Conservation (phyloP, 192 early-diverging fungal genomes). For the Jimgerdemannia flammicorona region DNA sequence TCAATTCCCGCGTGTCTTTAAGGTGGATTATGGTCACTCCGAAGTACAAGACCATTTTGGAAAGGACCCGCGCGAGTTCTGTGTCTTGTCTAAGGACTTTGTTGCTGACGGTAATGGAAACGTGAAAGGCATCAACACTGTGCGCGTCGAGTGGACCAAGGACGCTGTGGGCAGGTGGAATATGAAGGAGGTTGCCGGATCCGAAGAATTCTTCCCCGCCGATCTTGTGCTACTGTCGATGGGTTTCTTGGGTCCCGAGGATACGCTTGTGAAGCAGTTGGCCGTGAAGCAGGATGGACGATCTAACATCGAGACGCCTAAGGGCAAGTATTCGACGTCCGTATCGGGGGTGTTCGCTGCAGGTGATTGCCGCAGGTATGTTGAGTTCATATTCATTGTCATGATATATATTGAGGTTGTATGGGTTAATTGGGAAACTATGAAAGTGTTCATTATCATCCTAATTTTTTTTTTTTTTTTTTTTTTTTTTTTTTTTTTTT, state of each 20-base stretch:
- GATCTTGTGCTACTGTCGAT: slow-evolving; percentile 94
- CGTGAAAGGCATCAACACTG: slow-evolving; percentile 88
- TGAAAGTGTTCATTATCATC: too few species aligned
- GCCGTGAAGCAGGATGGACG: slow-evolving; percentile 71
- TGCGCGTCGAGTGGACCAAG: slow-evolving; percentile 96
- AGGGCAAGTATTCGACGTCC: slow-evolving; percentile 73
- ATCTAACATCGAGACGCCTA: slow-evolving; percentile 78
- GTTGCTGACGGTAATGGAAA: slow-evolving; percentile 74
- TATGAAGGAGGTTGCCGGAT: slow-evolving; percentile 87
- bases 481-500: too few species aligned
- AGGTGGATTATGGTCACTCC: slow-evolving; percentile 94
- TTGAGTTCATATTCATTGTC: background rate
- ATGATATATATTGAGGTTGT: background rate
- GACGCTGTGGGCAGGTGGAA: slow-evolving; percentile 69
- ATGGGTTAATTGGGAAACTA: background rate
- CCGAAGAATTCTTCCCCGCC: slow-evolving; percentile 80
- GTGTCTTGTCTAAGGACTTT: slow-evolving; percentile 95
- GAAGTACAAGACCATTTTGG: slow-evolving; percentile 88
- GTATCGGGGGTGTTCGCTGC: slow-evolving; percentile 89
- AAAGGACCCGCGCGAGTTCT: slow-evolving; percentile 93
- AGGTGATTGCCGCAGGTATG: slow-evolving; percentile 79
- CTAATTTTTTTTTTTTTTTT: too few species aligned
- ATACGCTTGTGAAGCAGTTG: slow-evolving; percentile 75
- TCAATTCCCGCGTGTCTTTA: slow-evolving; percentile 92
- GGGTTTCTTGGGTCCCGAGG: slow-evolving; percentile 95